Percentiles rank a stretch among this genome's conserved stretches.
Evolutionary conservation across 2,329 filamentous ascomycete species (phyloP).

Genomic region (Cytospora leucostoma): DNA sequence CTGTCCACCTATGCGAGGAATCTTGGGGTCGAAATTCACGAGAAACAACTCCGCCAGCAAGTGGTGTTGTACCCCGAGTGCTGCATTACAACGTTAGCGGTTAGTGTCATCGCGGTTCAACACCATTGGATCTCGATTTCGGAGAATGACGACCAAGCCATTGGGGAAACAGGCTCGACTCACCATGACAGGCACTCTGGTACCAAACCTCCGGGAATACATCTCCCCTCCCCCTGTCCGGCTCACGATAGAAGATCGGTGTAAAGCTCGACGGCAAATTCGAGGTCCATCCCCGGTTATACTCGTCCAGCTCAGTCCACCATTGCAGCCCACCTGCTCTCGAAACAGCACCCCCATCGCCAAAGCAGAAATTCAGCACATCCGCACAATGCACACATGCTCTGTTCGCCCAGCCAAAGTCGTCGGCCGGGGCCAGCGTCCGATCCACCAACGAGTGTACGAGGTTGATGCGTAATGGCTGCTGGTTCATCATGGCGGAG

Average conservation of each 20-base stretch:
- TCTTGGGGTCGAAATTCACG: conserved; percentile 55
- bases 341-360: conserved; percentile 34
- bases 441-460: conserved; percentile 53
- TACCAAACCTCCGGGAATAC: conserved; percentile 62
- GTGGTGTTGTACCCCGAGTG: conserved; percentile 62
- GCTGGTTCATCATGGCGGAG: conserved; percentile 51
- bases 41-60: conserved; percentile 60
- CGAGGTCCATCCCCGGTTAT: conserved; percentile 49
- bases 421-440: conserved; percentile 49
- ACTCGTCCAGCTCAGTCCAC: conserved; percentile 49
- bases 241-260: conserved; percentile 52
- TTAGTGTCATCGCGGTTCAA: not conserved
- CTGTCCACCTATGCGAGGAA: conserved; percentile 51
- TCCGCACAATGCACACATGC: conserved; percentile 65
- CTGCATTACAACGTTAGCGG: conserved; percentile 36
- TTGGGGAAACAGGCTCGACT: conserved; percentile 27
- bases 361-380: conserved; percentile 64
- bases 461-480: conserved; percentile 51
- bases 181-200: conserved; percentile 55
- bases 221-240: conserved; percentile 35
- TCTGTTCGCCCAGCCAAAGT: conserved; percentile 61
- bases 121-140: conserved; percentile 1
- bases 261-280: conserved; percentile 53
- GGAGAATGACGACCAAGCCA: conserved; percentile 2
- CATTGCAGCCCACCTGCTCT: conserved; percentile 34